These are phyloP conservation scores for Wallacemonas sp. DNA, from an alignment of 208 protist genomes.

Conservation along the genomic window DNA sequence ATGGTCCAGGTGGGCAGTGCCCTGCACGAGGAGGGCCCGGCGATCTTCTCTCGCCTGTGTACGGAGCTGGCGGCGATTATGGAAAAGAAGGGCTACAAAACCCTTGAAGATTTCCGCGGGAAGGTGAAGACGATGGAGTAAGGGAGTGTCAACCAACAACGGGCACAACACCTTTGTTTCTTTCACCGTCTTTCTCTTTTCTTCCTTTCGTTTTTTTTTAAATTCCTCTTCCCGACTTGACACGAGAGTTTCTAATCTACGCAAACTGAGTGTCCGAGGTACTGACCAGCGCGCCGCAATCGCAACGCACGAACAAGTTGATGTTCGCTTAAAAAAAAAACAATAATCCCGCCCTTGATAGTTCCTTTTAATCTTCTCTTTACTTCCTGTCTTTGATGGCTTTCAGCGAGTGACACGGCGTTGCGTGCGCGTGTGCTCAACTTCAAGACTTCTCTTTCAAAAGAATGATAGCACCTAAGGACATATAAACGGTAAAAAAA, in stretches of 20 bases:
- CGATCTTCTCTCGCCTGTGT: constrained; percentile 73
- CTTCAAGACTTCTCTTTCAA: too few species aligned
- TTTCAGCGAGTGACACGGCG: too few species aligned
- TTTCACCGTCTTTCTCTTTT: too few species aligned
- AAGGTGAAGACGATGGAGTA: constrained; percentile 80
- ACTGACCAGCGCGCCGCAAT: too few species aligned
- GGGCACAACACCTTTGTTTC: neutral
- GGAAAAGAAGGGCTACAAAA: constrained; percentile 84
- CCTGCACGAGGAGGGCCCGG: constrained; percentile 71
- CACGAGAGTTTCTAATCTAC: too few species aligned
- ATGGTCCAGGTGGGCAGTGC: constrained; percentile 89
- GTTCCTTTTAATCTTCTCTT: too few species aligned
- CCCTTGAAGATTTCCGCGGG: constrained; percentile 83
- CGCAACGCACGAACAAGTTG: constrained; percentile 12
- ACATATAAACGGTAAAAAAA: constrained; percentile 8
- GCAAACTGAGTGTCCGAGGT: too few species aligned
- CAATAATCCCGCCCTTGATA: too few species aligned
- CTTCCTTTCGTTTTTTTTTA: too few species aligned
- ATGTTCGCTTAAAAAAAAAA: constrained; percentile 3
- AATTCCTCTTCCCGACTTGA: too few species aligned
- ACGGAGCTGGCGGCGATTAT: constrained; percentile 77
- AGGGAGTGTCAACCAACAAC: constrained; percentile 7
- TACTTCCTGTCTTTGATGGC: too few species aligned
- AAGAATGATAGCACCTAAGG: neutral
- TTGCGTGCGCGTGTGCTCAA: too few species aligned